Base-by-base conservation (phyloP, 1,284 basidiomycete genomes). In the Cystobasidiaceae sp. region DNA sequence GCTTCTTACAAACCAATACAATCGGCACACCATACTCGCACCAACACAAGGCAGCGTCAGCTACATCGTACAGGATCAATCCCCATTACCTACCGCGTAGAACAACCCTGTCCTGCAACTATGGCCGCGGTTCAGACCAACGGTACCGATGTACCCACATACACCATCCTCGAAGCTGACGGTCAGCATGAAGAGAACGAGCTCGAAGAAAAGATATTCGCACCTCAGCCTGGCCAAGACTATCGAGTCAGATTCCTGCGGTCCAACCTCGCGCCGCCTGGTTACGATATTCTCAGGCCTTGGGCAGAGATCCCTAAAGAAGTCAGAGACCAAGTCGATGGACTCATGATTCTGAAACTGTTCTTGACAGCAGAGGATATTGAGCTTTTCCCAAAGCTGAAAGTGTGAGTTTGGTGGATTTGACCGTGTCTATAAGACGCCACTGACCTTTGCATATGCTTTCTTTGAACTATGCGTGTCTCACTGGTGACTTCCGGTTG, bases 381-480 rank as follows among this genome's bases (percentile, higher is more conserved):
- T 1, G 48, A 51, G 1, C 41, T 65, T 2, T 72, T 72, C 30
- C 59, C 69, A 4, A 72, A 71, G 33, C 56, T 72, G 13, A 72
- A 69, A 39, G 69, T 70, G 61, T 64, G 43, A 27, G 60, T 52
- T n/a, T n/a, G n/a, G n/a, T n/a, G n/a, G n/a, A n/a, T n/a, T n/a
- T n/a, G n/a, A n/a, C n/a, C 52, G 23, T 51, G 32, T 23, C 33
- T n/a, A 5, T 37, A 7, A 1, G 50, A 33, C 11, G 28, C n/a
- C n/a, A n/a, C n/a, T n/a, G n/a, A n/a, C n/a, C n/a, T n/a, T n/a
- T n/a, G n/a, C n/a, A n/a, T n/a, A n/a, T n/a, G n/a, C n/a, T n/a
- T n/a, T n/a, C n/a, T n/a, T n/a, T n/a, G n/a, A n/a, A n/a, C n/a
- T n/a, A n/a, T n/a, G n/a, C n/a, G n/a, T n/a, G n/a, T n/a, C 23